A percentile compares a stretch with the other conserved stretches of the same genome.
Evolutionary conservation across 2,329 filamentous ascomycete genomes (phyloP).

Genomic region (Lecanicillium sp.): DNA sequence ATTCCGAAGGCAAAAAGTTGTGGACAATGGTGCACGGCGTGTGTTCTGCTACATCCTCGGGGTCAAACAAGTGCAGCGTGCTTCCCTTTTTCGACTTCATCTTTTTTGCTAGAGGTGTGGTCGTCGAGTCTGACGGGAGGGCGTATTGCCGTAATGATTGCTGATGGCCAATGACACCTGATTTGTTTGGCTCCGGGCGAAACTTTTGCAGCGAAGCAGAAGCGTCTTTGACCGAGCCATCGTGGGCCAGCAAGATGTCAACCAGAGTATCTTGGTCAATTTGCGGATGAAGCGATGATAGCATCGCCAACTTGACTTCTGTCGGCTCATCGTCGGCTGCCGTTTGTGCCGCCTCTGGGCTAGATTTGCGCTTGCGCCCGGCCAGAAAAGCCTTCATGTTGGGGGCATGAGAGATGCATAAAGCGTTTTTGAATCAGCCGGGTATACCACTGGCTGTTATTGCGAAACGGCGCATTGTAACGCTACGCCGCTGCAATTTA

Average conservation of each 20-base stretch:
- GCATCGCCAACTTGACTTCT: conserved; percentile 77
- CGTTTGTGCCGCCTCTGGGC: conserved; percentile 18
- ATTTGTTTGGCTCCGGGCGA: conserved; percentile 22
- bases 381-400: conserved; percentile 51
- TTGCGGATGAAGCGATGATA: conserved; percentile 67
- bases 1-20: conserved; percentile 68
- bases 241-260: conserved; percentile 67
- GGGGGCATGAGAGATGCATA: too few species aligned
- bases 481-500: too few species aligned
- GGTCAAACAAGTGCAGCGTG: conserved; percentile 77
- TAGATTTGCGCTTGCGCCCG: conserved; percentile 41
- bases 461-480: background rate
- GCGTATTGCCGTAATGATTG: conserved; percentile 52
- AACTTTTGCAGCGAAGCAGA: conserved; percentile 42
- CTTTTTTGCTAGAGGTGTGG: conserved; percentile 33
- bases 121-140: conserved; percentile 8
- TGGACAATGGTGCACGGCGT: conserved; percentile 90
- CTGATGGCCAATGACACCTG: conserved; percentile 43
- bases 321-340: conserved; percentile 63
- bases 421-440: conserved; percentile 1
- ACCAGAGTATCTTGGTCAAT: conserved; percentile 60
- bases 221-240: conserved; percentile 66
- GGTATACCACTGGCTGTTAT: background rate
- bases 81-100: conserved; percentile 65
- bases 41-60: conserved; percentile 69